These are phyloP conservation scores for Verticillium nubilum DNA, from an alignment of 2,329 filamentous ascomycete genomes.

Conservation along the genomic window DNA sequence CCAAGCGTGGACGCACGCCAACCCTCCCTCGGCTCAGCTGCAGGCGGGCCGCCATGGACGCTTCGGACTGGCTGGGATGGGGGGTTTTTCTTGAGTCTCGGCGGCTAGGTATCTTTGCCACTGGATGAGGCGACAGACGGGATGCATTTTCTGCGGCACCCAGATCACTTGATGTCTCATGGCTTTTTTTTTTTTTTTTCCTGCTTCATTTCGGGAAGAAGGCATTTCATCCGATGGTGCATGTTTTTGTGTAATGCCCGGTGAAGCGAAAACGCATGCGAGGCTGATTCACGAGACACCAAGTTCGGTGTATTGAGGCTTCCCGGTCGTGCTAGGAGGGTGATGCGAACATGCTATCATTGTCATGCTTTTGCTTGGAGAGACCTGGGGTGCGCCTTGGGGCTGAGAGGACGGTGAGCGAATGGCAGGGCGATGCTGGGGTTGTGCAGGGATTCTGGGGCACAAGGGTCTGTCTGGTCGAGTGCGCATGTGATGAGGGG, in stretches of 20 bases:
- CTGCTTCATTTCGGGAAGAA: not conserved
- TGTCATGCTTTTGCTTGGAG: not conserved
- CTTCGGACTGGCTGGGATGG: not conserved
- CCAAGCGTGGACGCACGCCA: not conserved
- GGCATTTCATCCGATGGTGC: not conserved
- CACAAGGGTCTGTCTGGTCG: not conserved
- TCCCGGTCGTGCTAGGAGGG: too few relatives aligned
- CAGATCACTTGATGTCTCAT: too few relatives aligned
- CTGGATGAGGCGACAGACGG: too few relatives aligned
- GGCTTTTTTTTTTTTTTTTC: not conserved
- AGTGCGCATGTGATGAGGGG: not conserved
- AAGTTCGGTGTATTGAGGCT: not conserved
- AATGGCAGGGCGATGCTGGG: not conserved
- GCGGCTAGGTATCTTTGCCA: not conserved
- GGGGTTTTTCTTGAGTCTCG: not conserved
- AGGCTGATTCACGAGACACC: too few relatives aligned
- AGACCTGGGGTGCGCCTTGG: not conserved
- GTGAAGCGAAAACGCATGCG: not conserved
- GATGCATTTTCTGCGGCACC: too few relatives aligned
- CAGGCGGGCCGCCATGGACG: not conserved
- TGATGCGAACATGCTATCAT: not conserved
- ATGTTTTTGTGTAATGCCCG: not conserved
- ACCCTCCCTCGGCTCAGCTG: not conserved
- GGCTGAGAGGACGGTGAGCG: not conserved
- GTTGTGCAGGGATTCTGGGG: not conserved